phyloP scores from a whole-genome alignment of 2,329 filamentous ascomycete genomes.

The Aureobasidium sp. region DNA sequence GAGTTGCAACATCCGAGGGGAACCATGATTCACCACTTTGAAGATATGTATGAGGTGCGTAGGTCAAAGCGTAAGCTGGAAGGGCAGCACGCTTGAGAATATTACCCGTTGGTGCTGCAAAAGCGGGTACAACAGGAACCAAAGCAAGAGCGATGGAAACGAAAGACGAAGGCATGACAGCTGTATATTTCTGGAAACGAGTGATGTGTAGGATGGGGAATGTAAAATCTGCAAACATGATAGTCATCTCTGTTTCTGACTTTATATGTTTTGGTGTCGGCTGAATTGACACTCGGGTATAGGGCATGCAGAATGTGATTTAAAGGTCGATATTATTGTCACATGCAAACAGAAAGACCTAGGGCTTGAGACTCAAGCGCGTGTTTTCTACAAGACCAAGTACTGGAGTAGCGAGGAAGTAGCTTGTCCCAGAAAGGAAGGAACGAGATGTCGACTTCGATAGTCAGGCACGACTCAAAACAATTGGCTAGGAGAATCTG shows the following conservation, averaged over 20 bases:
- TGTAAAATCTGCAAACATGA: not conserved
- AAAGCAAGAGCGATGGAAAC: not conserved
- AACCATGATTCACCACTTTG: constrained; percentile 8
- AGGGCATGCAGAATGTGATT: not conserved
- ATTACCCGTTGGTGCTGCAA: not conserved
- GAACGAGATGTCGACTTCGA: not conserved
- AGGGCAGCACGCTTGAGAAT: constrained; percentile 4
- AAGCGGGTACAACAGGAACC: not conserved
- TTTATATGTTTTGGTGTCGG: not conserved
- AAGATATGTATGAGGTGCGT: constrained; percentile 4
- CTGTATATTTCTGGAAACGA: not conserved
- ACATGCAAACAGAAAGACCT: not conserved
- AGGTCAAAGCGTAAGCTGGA: constrained; percentile 5
- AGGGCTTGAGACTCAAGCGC: not conserved
- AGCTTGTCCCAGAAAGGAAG: not conserved
- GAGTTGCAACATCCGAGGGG: not conserved
- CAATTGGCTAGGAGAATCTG: not conserved
- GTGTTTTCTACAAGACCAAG: not conserved
- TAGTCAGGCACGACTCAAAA: not conserved
- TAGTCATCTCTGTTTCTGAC: not conserved
- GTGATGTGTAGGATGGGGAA: too few species aligned
- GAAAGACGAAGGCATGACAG: not conserved
- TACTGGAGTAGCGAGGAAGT: not conserved
- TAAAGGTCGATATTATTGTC: not conserved
- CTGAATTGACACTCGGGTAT: not conserved